phyloP scores from a whole-genome alignment of 2,329 filamentous ascomycete genomes.

The Hypoxylon sp. region DNA sequence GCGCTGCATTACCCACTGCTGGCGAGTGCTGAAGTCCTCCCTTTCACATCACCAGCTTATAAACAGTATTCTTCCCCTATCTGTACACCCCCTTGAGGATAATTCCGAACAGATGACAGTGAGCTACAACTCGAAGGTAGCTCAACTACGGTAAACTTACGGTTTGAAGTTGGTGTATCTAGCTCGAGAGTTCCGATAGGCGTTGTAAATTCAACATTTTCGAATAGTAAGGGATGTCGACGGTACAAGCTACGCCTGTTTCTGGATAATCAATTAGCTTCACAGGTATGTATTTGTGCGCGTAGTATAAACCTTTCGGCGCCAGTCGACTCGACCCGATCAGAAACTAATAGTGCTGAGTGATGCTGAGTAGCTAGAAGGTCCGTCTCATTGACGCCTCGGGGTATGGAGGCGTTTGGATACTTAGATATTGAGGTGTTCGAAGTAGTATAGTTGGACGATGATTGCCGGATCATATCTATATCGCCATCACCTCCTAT shows the following conservation, averaged over 20 bases:
- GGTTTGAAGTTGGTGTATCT: constrained; percentile 41
- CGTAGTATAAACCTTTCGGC: constrained; percentile 23
- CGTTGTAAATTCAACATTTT: constrained; percentile 48
- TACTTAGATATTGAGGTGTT: not conserved
- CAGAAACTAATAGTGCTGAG: constrained; percentile 4
- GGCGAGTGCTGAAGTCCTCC: not conserved
- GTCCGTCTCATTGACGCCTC: not conserved
- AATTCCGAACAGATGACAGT: not conserved
- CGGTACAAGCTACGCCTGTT: constrained; percentile 24
- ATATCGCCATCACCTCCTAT: not conserved
- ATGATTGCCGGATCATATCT: not conserved
- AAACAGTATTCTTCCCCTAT: not conserved
- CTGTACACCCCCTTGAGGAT: not conserved
- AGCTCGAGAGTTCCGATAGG: constrained; percentile 25
- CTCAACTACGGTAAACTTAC: constrained; percentile 49
- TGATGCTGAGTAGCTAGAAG: not conserved
- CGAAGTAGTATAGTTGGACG: constrained; percentile 28
- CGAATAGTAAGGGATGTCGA: constrained; percentile 39
- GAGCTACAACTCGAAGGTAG: constrained; percentile 24
- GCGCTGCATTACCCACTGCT: not conserved
- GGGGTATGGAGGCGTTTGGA: constrained; percentile 5
- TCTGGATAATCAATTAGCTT: constrained; percentile 28
- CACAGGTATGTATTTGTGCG: not conserved
- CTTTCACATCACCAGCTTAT: not conserved
- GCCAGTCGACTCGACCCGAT: not conserved